Base-by-base conservation (phyloP, 2,329 filamentous ascomycete species). In the Cadophora luteo-olivacea region DNA sequence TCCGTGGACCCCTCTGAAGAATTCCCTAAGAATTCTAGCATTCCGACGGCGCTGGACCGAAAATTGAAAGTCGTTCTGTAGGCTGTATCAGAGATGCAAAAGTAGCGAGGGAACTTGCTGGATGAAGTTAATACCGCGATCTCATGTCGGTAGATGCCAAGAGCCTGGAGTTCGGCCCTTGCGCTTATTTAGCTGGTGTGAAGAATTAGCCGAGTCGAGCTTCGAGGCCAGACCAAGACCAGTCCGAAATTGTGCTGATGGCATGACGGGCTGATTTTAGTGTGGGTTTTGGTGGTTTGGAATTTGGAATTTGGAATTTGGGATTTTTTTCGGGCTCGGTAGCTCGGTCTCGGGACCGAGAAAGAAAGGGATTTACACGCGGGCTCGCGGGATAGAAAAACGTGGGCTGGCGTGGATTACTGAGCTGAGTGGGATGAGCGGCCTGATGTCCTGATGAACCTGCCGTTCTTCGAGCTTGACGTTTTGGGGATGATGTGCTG, bases 101-200 rank as follows among this genome's bases (percentile, higher is more conserved):
- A 38, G 7, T 7, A 38, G 36, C 36, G 52, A 19, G 52, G 1
- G 52, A 33, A 25, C 52, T 55, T 54, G 51, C 51, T 32, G 2
- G 1, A 33, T 55, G 16, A 29, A 19, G 52, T n/a, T 55, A 55
- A 55, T 33, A n/a, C 5, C 12, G 16, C 52, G 25, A 55, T 14
- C 52, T 55, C n/a, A 55, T 55, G 52, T 45, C 57, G 36, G 36
- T n/a, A 60, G 36, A 60, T 60, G 57, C 33, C 57, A 60, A 41
- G 33, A 4, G 14, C n/a, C 45, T 9, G 8, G 4, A 22, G 5
- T 49, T n/a, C n/a, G n/a, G 45, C 45, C 22, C n/a, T 19, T 33
- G 52, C 52, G 52, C 52, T 55, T 32, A 29, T 55, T 49, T 49
- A 49, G n/a, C 19, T 8, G 45, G 6, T 22, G 45, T 19, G 45